Percentiles rank a stretch among this genome's conserved stretches.
These are phyloP conservation scores for Codiaeum variegatum DNA, from an alignment of 441 rosid species.

Conservation along the genomic window DNA sequence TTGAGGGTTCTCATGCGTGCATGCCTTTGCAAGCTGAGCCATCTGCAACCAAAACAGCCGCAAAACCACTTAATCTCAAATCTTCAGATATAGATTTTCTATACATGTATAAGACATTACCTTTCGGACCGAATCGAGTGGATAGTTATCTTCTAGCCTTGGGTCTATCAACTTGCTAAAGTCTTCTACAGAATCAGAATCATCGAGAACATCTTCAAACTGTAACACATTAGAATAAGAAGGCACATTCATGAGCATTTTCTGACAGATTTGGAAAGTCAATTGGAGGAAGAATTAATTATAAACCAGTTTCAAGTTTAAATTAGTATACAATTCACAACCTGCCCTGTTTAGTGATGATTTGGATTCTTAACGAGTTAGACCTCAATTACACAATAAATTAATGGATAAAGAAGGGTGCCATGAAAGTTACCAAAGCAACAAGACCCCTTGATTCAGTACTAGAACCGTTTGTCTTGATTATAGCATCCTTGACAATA, in stretches of 20 bases:
- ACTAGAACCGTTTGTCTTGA: constrained; percentile 42
- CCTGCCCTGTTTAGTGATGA: background rate
- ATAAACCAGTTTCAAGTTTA: background rate
- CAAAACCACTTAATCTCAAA: background rate
- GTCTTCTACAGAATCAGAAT: constrained; percentile 54
- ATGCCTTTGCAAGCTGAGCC: constrained; percentile 78
- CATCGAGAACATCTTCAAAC: constrained; percentile 73
- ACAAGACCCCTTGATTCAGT: constrained; percentile 82
- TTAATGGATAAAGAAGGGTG: constrained; percentile 7
- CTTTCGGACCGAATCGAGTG: constrained; percentile 65
- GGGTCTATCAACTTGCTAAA: constrained; percentile 62
- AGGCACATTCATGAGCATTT: background rate
- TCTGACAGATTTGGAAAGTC: background rate
- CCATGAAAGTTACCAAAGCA: constrained; percentile 56
- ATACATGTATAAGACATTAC: constrained; percentile 23
- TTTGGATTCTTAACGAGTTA: background rate
- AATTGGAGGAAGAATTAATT: background rate
- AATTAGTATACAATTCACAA: background rate
- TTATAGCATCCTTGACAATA: constrained; percentile 76
- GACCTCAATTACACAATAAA: background rate
- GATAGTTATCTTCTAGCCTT: constrained; percentile 69
- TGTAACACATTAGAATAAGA: constrained; percentile 24
- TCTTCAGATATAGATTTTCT: background rate
- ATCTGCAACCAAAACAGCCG: constrained; percentile 44
- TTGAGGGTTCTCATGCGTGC: constrained; percentile 77